A percentile compares a stretch with the other conserved stretches of the same genome.
Evolutionary conservation across 805 yeast species (phyloP).

Genomic region (Zygoascus tannicola): DNA sequence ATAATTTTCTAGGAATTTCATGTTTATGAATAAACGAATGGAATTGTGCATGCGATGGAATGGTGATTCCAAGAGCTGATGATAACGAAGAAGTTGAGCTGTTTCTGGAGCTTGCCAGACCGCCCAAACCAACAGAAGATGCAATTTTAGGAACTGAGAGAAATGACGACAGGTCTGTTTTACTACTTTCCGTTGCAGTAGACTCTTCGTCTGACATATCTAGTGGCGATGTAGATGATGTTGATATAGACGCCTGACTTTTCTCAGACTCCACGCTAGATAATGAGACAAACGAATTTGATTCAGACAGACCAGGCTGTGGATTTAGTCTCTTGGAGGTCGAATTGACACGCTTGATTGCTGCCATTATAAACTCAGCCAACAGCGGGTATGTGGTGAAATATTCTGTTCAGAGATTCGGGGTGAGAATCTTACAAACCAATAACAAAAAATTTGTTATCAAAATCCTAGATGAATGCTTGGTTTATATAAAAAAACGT

Average conservation of each 20-base stretch:
- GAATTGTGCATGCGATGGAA: constrained; percentile 26
- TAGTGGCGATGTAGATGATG: constrained; percentile 4
- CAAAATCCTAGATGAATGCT: too few species aligned
- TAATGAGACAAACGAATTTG: constrained; percentile 2
- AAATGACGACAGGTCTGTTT: neutral
- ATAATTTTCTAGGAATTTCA: constrained; percentile 79
- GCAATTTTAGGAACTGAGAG: neutral
- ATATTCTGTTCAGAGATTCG: too few species aligned
- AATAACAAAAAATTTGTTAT: too few species aligned
- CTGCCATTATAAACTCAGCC: neutral
- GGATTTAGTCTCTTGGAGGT: neutral
- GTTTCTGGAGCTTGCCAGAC: neutral
- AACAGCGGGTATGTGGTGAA: too few species aligned
- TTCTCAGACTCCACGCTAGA: constrained; percentile 1
- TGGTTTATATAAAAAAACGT: too few species aligned
- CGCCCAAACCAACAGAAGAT: neutral
- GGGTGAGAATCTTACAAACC: too few species aligned
- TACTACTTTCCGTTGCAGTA: neutral
- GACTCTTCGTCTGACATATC: constrained; percentile 3
- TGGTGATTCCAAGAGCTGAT: constrained; percentile 9
- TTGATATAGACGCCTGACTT: constrained; percentile 1
- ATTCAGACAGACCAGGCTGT: neutral
- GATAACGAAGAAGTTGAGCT: constrained; percentile 4
- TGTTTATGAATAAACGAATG: constrained; percentile 58
- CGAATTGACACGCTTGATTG: neutral